Evolutionary conservation across 2,329 filamentous ascomycete genomes (phyloP).

Genomic region (Colletotrichum sp.): DNA sequence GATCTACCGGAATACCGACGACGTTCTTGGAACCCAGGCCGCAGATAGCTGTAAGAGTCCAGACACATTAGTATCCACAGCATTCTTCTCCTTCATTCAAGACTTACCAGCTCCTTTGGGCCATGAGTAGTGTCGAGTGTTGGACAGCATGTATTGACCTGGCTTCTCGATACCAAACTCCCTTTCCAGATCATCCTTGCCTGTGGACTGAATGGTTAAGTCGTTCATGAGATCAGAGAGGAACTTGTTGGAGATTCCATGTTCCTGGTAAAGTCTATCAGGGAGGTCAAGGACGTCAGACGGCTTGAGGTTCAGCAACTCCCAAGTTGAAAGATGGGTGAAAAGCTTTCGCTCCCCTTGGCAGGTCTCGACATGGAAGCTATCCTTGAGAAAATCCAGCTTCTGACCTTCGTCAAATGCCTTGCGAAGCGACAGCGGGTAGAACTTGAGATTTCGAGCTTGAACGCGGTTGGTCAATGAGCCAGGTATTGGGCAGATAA

Average conservation of each 20-base stretch:
- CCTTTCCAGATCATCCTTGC: constrained; percentile 41
- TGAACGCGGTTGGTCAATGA: neutral
- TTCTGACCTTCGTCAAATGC: neutral
- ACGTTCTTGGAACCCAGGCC: constrained; percentile 50
- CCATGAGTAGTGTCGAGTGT: constrained; percentile 54
- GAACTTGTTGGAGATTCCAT: constrained; percentile 42
- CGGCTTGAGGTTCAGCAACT: constrained; percentile 48
- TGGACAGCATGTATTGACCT: constrained; percentile 40
- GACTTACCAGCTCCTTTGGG: constrained; percentile 49
- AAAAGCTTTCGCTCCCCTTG: constrained; percentile 38
- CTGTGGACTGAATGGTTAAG: constrained; percentile 48
- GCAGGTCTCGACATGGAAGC: constrained; percentile 23
- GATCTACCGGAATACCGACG: constrained; percentile 43
- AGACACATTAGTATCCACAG: neutral
- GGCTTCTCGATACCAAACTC: constrained; percentile 35
- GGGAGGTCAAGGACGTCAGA: constrained; percentile 45
- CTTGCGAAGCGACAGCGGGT: constrained; percentile 41
- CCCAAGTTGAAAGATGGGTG: constrained; percentile 42
- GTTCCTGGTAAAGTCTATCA: constrained; percentile 38
- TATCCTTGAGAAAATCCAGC: neutral
- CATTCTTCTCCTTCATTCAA: neutral
- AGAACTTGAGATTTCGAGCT: constrained; percentile 54
- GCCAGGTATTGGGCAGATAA: neutral
- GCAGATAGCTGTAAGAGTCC: constrained; percentile 37
- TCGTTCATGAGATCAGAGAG: constrained; percentile 25